Evolutionary conservation across 768 basidiomycete genomes (phyloP), one percentile per base, ranked within the genome.

Genomic region (Hypsizygus marmoreus): DNA sequence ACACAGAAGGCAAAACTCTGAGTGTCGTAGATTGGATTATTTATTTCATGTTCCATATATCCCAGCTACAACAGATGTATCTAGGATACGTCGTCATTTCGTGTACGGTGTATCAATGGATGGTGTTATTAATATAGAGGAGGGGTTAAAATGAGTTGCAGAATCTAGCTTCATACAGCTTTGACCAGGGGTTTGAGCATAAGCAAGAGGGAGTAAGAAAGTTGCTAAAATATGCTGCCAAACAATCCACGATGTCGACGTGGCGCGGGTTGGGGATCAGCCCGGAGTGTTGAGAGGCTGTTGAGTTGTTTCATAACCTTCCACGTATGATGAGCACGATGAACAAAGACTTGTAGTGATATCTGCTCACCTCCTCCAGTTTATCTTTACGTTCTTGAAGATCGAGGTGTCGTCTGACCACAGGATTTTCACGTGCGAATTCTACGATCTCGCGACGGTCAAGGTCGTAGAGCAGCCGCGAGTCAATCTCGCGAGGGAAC

Each of bases 401-500:
- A 47, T 98, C 95, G 14, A 99, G 74, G 62, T 99, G 97, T 40
- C 75, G 75, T 50, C 86, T 73, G 45, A 99, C 82, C n/a, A 70
- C 69, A 0, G 95, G 97, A 62, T 99, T 98, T 76, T 99, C 95
- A 35, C 91, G 81, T 1, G 97, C 95, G 68, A 99, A 99, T 49
- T 84, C 82, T 24, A 86, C 70, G 31, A 97, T 93, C 64, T 97
- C 93, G 37, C 77, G 80, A 1, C 92, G 84, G 62, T 97, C 88
- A n/a, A 97, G 76, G 63, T 95, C 90, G 57, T 97, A 97, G 22
- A 95, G 76, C 39, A 99, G 69, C 19, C 94, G 80, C 16, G 91
- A 90, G 65, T 98, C 95, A 47, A 99, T 97, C 69, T 97, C 95
- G 24, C 95, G 84, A 50, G 97, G 95, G 74, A 99, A 97, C 90